Base-by-base conservation (phyloP, 371 early-diverging fungal genomes). In the Zychaea mexicana region DNA sequence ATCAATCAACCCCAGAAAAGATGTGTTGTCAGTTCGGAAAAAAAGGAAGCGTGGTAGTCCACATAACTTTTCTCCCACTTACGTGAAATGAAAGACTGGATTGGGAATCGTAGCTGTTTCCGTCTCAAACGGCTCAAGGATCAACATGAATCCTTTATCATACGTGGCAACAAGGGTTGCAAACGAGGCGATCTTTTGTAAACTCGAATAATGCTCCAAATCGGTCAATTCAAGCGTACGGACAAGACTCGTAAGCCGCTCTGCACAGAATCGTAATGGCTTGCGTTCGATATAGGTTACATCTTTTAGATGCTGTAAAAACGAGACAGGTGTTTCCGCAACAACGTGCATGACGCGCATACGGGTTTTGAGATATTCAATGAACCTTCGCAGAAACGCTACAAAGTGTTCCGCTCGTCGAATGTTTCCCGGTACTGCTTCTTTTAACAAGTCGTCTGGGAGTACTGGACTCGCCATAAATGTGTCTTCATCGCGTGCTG, bases 391-490 rank as follows among this genome's bases (percentile, higher is more conserved):
- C 61, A 99, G 71, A 71, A 99, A 97, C 0, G 95, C 92, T 7
- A 99, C 94, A 84, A 99, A 99, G 77, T 99, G 99, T 64, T 96
- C 96, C 2, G 99, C 96, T 55, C 93, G 85, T 64, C 99, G 87
- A 59, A 99, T 96, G 73, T 97, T 99, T 15, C 99, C 99, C 2
- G 99, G 99, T 1, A 99, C 91, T 1, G 96, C 95, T 70, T 99
- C 99, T 32, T 87, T 78, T 59, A 98, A 72, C 17, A 99, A 73
- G 72, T 97, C 96, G 67, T 96, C 95, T 1, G 99, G 98, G 10
- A 99, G 70, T 0, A 94, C 93, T 17, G 93, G 92, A 72, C 86
- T 92, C 1, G 92, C 87, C 88, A 94, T 84, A 38, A 90, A 83
- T 32, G 83, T 70, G 53, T 92, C 93, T 61, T 92, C 92, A 47